phyloP scores from a whole-genome alignment of 2,329 filamentous ascomycete species.

The Talaromyces sp. region DNA sequence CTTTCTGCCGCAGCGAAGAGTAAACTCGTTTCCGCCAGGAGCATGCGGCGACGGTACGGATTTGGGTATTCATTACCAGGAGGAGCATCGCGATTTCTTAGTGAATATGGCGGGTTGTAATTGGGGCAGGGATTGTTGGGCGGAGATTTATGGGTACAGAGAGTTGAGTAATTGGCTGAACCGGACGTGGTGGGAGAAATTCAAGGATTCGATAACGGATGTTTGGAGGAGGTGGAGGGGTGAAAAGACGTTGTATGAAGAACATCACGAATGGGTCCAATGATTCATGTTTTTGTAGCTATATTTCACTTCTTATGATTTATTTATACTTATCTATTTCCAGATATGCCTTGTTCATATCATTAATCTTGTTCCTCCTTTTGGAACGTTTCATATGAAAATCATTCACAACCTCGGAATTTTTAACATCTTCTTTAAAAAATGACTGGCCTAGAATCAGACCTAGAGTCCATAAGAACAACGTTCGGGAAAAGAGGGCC shows the following conservation, averaged over 20 bases:
- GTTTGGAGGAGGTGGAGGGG: slow-evolving; percentile 21
- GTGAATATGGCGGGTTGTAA: slow-evolving; percentile 99
- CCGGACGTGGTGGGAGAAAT: slow-evolving; percentile 72
- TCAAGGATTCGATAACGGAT: slow-evolving; percentile 33
- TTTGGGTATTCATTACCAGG: slow-evolving; percentile 76
- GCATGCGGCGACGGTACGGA: slow-evolving; percentile 68
- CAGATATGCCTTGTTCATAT: background rate
- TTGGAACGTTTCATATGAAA: too few species aligned
- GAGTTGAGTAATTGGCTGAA: slow-evolving; percentile 89
- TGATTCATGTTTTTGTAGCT: slow-evolving; percentile 9
- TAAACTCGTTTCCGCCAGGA: slow-evolving; percentile 90
- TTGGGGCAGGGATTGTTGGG: slow-evolving; percentile 96
- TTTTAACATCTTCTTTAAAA: background rate
- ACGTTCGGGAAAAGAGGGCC: background rate
- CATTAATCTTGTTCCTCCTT: background rate
- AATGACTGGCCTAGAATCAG: background rate
- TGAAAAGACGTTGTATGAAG: slow-evolving; percentile 14
- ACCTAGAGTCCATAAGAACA: background rate
- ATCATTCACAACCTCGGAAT: background rate
- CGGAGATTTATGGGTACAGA: slow-evolving; percentile 93
- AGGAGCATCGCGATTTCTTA: slow-evolving; percentile 82
- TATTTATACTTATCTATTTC: background rate
- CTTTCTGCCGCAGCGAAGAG: slow-evolving; percentile 84
- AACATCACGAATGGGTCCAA: slow-evolving; percentile 18
- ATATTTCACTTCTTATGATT: slow-evolving; percentile 15